Evolutionary conservation across 768 basidiomycete species (phyloP).

Genomic region (Lactarius evosmus): DNA sequence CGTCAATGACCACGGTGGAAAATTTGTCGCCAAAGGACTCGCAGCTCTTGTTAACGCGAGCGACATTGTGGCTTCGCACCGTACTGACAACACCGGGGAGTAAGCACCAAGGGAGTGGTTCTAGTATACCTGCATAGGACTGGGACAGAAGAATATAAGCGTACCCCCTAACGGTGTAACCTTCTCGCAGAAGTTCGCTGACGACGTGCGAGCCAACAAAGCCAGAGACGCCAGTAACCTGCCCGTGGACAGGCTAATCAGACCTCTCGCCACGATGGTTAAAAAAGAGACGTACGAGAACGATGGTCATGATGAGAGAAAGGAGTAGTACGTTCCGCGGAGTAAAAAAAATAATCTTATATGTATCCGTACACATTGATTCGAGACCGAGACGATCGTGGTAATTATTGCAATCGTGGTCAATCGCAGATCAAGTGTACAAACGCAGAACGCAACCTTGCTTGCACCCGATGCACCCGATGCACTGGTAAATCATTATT

Average conservation of each 20-base stretch:
- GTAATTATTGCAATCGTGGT: not conserved
- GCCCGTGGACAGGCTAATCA: not conserved
- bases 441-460: no score
- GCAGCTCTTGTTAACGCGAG: constrained; percentile 21
- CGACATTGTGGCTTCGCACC: constrained; percentile 27
- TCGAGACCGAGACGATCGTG: no score
- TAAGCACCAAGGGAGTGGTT: not conserved
- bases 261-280: not conserved
- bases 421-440: no score
- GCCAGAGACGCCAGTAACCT: constrained; percentile 48
- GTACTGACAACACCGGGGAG: constrained; percentile 14
- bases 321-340: not conserved
- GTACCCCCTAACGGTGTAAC: constrained; percentile 49
- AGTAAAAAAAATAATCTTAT: no score
- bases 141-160: not conserved
- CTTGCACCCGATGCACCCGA: no score
- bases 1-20: constrained; percentile 26
- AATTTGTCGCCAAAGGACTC: constrained; percentile 25
- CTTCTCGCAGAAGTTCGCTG: constrained; percentile 40
- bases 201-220: constrained; percentile 33
- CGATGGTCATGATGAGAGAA: constrained; percentile 3
- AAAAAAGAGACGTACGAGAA: constrained; percentile 21
- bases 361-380: no score
- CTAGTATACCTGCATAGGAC: no score
- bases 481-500: no score